Percentiles rank a stretch among this genome's conserved stretches.
Conservation (phyloP, 345 rosid genomes). For the Nephelium lappaceum region DNA sequence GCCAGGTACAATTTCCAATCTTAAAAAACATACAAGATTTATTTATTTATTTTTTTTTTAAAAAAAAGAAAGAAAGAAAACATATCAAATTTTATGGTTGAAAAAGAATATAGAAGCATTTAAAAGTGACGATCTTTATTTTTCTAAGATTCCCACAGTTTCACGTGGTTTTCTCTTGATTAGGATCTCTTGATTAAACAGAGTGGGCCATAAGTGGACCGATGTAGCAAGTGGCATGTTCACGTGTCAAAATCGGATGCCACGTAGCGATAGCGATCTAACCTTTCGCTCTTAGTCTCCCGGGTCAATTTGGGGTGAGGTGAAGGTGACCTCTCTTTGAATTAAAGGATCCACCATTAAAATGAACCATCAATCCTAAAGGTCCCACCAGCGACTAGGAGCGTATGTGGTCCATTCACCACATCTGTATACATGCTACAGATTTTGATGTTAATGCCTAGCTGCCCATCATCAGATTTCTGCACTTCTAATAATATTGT, state of each 20-base stretch:
- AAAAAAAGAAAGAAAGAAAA: too few species aligned
- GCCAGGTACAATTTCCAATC: too few species aligned
- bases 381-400: neutral
- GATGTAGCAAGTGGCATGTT: constrained; percentile 18
- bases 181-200: constrained; percentile 10
- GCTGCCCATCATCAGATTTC: neutral
- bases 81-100: too few species aligned
- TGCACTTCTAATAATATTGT: neutral
- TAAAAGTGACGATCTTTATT: too few species aligned
- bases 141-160: neutral
- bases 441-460: neutral
- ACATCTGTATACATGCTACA: neutral
- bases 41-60: too few species aligned
- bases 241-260: constrained; percentile 22
- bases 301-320: constrained; percentile 18
- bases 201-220: constrained; percentile 10
- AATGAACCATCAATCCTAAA: neutral
- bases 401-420: neutral
- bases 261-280: constrained; percentile 27
- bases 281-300: neutral
- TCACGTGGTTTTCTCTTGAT: constrained; percentile 12
- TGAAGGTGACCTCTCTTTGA: constrained; percentile 23
- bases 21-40: too few species aligned
- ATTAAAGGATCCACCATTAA: constrained; percentile 8
- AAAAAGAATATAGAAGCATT: too few species aligned